Conservation (phyloP, 192 early-diverging fungal species). For the Hyaloraphidium curvatum region DNA sequence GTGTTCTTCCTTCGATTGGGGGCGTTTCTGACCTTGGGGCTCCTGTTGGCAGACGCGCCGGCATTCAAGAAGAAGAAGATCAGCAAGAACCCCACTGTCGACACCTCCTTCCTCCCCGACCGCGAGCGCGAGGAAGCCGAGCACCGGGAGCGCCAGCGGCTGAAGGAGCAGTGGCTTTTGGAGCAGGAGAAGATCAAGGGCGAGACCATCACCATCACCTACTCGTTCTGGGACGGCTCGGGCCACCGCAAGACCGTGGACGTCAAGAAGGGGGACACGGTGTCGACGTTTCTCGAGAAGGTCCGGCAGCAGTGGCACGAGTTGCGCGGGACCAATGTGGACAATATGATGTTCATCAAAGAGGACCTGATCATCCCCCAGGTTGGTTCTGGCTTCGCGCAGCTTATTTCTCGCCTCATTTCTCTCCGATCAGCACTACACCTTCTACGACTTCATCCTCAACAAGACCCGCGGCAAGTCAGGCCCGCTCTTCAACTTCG, state of each 20-base stretch:
- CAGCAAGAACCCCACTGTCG: constrained; percentile 71
- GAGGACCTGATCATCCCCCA: constrained; percentile 94
- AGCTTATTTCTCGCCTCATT: background rate
- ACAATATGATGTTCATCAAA: constrained; percentile 80
- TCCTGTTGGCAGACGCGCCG: constrained; percentile 17
- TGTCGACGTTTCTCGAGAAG: constrained; percentile 67
- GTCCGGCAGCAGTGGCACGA: constrained; percentile 67
- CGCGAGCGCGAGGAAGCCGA: constrained; percentile 68
- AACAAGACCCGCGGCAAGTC: constrained; percentile 92
- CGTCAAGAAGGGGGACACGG: constrained; percentile 66
- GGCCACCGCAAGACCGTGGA: constrained; percentile 70
- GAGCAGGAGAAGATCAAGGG: constrained; percentile 70
- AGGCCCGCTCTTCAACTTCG: constrained; percentile 83
- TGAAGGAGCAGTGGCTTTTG: constrained; percentile 62
- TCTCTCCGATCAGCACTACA: constrained; percentile 29
- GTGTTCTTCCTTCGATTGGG: background rate
- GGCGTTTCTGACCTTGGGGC: background rate
- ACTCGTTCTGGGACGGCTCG: constrained; percentile 92
- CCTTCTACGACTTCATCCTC: constrained; percentile 89
- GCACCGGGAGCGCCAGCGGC: constrained; percentile 40
- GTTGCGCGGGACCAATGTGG: constrained; percentile 55
- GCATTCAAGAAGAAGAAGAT: constrained; percentile 15
- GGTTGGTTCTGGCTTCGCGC: constrained; percentile 21
- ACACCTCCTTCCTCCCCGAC: constrained; percentile 86
- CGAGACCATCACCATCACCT: constrained; percentile 67